Base-by-base conservation (phyloP, 495 filamentous ascomycete species). In the Rostrohypoxylon terebratum region DNA sequence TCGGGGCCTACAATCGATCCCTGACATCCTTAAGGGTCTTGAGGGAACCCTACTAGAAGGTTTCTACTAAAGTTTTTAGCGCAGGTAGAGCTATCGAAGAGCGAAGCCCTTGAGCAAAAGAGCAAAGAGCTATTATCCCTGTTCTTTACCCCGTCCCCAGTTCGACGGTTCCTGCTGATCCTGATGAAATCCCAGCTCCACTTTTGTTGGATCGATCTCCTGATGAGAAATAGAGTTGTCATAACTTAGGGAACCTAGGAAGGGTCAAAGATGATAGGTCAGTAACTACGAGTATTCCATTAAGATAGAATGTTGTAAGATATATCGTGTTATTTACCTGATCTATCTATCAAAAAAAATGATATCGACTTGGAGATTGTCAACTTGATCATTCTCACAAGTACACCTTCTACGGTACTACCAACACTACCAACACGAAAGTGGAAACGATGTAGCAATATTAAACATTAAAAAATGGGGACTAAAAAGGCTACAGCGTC, bases 111-210 rank as follows among this genome's bases (percentile, higher is more conserved):
- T 10, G 13, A 38, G 16, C n/a, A n/a, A n/a, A n/a, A n/a, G n/a
- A n/a, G n/a, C n/a, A n/a, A n/a, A n/a, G n/a, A 21, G 18, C 28
- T 40, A 5, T 10, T 31, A 61, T 38, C 68, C 68, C 57, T 62
- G 69, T 51, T 38, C 59, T 63, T 72, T 59, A 28, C 69, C 69
- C 69, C 69, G 69, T 64, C 70, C 70, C 70, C 60, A 59, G 69
- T 72, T 72, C 57, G 59, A 59, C 64, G 69, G 69, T 72, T 72
- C 69, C 69, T 72, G 69, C 10, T 68, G 69, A 72, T 72, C 69
- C 64, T 72, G 69, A 68, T 72, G 63, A 72, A 72, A 64, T 64
- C 69, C 48, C 20, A 47, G 33, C 53, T 68, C 69, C 69, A 67
- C 59, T 53, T 53, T 28, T 28, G 47, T 62, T 48, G 50, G 64